A percentile compares a stretch with the other conserved stretches of the same genome.
Conservation (phyloP, 2,329 filamentous ascomycete genomes). For the Madurella fahalii region DNA sequence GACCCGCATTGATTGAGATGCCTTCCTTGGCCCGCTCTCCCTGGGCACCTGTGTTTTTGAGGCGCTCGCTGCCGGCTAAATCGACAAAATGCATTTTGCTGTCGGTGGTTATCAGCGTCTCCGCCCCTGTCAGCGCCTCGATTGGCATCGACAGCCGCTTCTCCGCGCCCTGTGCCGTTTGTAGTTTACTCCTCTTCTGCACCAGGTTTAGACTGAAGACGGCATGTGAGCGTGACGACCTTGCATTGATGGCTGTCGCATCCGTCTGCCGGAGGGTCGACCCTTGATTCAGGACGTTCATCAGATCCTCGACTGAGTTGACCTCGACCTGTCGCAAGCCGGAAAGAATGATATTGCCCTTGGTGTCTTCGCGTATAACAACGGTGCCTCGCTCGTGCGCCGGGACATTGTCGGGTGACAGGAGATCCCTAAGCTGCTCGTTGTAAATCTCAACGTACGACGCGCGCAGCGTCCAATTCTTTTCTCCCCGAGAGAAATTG, state of each 20-base stretch:
- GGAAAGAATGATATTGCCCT: slow-evolving; percentile 90
- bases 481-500: slow-evolving; percentile 51
- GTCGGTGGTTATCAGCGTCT: slow-evolving; percentile 76
- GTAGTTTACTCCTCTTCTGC: slow-evolving; percentile 66
- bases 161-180: slow-evolving; percentile 56
- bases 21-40: slow-evolving; percentile 93
- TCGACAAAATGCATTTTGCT: slow-evolving; percentile 99
- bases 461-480: slow-evolving; percentile 85
- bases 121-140: slow-evolving; percentile 69
- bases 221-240: slow-evolving; percentile 94
- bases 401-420: slow-evolving; percentile 71
- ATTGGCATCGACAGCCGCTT: slow-evolving; percentile 85
- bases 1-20: slow-evolving; percentile 95
- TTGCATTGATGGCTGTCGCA: slow-evolving; percentile 93
- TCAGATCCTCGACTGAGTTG: slow-evolving; percentile 85
- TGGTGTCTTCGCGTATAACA: slow-evolving; percentile 89
- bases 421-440: slow-evolving; percentile 85
- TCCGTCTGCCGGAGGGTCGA: slow-evolving; percentile 95
- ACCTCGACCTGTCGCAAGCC: slow-evolving; percentile 84
- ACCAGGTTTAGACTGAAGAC: slow-evolving; percentile 94
- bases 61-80: slow-evolving; percentile 88
- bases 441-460: slow-evolving; percentile 99
- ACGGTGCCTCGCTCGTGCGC: slow-evolving; percentile 69
- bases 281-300: slow-evolving; percentile 85
- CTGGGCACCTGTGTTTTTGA: slow-evolving; percentile 96